Evolutionary conservation across 1,284 basidiomycete species (phyloP), one percentile per base, ranked within the genome.

Genomic region (Leccinum proliferum): DNA sequence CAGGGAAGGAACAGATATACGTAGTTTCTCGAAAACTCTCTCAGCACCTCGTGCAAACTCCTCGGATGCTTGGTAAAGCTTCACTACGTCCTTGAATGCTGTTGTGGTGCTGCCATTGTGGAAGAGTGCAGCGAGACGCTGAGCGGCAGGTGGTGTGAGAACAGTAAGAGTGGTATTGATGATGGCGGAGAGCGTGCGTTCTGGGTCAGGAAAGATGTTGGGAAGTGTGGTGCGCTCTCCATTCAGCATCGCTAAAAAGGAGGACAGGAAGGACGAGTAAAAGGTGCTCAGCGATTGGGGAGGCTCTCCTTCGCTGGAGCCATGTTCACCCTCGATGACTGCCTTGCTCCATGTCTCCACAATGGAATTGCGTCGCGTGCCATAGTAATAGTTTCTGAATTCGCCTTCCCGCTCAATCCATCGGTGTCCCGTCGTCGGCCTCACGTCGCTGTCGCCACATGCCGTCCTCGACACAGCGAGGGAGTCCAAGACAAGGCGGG

Each of bases 351-450:
- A 98, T 60, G 82, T 70, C 15, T 85, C 77, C 52, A 91, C 79
- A 12, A 96, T 73, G 6, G 79, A 69, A 11, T 83, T 79, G 59
- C 92, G 80, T 55, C 93, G 81, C 4, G 91, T 89, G 7, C 91
- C 92, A 73, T 94, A 93, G 78, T 97, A 98, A 73, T 96, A 96
- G 70, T 91, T 90, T 65, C 91, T 84, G 74, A 96, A 98, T 75
- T 97, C 95, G 11, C 85, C 81, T 72, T 93, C 93, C 55, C 95
- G 83, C 70, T 96, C 91, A 65, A 98, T 97, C 25, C 25, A 25
- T 25, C 25, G 25, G 25, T 25, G 25, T 25, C 25, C 25, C 25
- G 25, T 25, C 25, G 25, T 25, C 25, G 25, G 25, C 25, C 25
- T 25, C 25, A 25, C 25, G 25, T 25, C 25, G 25, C 25, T 25